Conservation (phyloP, 23 red algal species). For the Gracilariopsis chorda region DNA sequence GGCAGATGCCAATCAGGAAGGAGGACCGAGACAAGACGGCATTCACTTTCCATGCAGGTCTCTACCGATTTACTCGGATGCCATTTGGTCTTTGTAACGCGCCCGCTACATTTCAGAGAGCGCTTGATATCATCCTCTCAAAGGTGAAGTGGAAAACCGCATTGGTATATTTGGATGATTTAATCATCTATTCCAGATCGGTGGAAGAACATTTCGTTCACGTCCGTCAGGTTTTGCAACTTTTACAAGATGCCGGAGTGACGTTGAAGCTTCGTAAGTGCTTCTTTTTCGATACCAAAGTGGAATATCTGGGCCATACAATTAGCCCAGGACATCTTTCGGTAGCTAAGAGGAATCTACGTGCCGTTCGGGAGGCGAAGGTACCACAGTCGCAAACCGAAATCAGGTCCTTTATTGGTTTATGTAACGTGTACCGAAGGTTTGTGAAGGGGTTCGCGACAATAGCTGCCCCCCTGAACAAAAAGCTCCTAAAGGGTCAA, state of each 20-base stretch:
- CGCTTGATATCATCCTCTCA: slow-evolving; percentile 38
- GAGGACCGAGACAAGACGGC: neutral
- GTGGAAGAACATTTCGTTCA: slow-evolving; percentile 28
- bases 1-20: neutral
- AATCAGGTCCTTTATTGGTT: slow-evolving; percentile 19
- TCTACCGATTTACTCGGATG: neutral
- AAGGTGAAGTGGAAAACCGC: slow-evolving; percentile 5
- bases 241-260: neutral
- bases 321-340: neutral
- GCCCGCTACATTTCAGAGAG: slow-evolving; percentile 39
- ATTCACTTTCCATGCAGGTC: slow-evolving; percentile 6
- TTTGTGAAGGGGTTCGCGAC: slow-evolving; percentile 29
- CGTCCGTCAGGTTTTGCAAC: neutral
- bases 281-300: neutral
- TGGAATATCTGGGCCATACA: slow-evolving; percentile 22
- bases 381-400: neutral
- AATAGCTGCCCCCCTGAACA: slow-evolving; percentile 32
- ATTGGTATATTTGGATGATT: slow-evolving; percentile 32
- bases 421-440: neutral
- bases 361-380: neutral
- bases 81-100: slow-evolving; percentile 18
- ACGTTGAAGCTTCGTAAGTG: slow-evolving; percentile 41
- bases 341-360: neutral
- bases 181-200: slow-evolving; percentile 21
- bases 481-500: neutral